Evolutionary conservation across 768 basidiomycete genomes (phyloP), one percentile per base, ranked within the genome.

Genomic region (Kwoniella sp.): DNA sequence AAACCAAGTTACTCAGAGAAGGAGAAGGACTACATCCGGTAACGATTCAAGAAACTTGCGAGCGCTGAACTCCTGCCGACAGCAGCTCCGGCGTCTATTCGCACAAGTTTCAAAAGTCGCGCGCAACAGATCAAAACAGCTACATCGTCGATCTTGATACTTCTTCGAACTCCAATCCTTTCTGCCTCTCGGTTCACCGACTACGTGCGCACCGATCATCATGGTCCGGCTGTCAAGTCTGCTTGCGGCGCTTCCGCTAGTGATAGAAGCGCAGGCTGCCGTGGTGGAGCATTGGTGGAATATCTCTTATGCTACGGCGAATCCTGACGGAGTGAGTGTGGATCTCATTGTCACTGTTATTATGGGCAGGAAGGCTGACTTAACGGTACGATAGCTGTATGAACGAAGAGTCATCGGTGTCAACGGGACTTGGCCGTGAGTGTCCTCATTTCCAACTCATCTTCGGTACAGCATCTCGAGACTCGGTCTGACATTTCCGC

Each of bases 391-490:
- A 15, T 36, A 77, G 75, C 62, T 77, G 19, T 57, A 64, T 24
- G 82, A 86, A 13, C 87, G 94, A 48, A 83, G 87, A 10, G 92
- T 87, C 52, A 86, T 96, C 57, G 93, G 92, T 58, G 87, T 96
- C 54, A 97, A 97, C 74, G 86, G 87, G 21, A 89, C 90, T 1
- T 98, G 94, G 95, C 95, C 94, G 88, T 93, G 79, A 78, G 91
- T 83, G 1, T 10, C n/a, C 21, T 53, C 13, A 49, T 60, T 15
- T 53, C 33, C 33, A 33, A 33, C 13, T 52, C n/a, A n/a, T n/a
- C n/a, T n/a, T n/a, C n/a, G n/a, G n/a, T 26, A 52, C 25, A 17
- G 12, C 27, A 30, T 29, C 4, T n/a, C 26, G 7, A 44, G 4
- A 4, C 40, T 44, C 40, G 8, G 5, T 6, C 52, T 37, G 37